Evolutionary conservation across 768 basidiomycete genomes (phyloP).

Genomic region (Infundibulicybe gibba): DNA sequence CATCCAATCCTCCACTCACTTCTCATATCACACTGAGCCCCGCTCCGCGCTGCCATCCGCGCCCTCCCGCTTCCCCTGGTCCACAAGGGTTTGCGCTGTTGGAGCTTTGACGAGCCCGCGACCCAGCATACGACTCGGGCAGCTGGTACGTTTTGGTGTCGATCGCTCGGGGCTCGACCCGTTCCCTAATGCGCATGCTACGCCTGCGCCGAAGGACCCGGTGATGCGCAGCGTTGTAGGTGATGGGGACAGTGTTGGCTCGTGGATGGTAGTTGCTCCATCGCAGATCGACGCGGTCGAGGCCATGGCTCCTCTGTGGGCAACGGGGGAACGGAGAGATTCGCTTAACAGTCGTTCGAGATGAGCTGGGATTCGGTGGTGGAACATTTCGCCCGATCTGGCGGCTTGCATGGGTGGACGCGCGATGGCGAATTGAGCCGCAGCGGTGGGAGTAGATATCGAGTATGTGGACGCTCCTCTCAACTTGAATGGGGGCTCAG

Average conservation of each 20-base stretch:
- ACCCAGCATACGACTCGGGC: conserved; percentile 56
- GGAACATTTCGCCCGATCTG: conserved; percentile 6
- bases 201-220: conserved; percentile 18
- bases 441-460: conserved; percentile 61
- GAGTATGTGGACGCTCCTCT: conserved; percentile 79
- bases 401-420: conserved; percentile 9
- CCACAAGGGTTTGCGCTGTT: conserved; percentile 28
- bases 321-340: conserved; percentile 21
- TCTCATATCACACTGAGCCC: conserved; percentile 33
- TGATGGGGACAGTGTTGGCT: conserved; percentile 20
- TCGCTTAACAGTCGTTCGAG: conserved; percentile 10
- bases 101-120: conserved; percentile 27
- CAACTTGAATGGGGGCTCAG: conserved; percentile 78
- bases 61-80: conserved; percentile 13
- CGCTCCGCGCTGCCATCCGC: conserved; percentile 12
- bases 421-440: conserved; percentile 19
- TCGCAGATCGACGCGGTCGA: conserved; percentile 45
- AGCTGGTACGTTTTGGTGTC: conserved; percentile 75
- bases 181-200: conserved; percentile 25
- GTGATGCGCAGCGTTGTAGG: conserved; percentile 19
- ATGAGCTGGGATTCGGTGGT: conserved; percentile 7
- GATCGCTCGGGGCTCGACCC: conserved; percentile 44
- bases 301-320: conserved; percentile 57
- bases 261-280: conserved; percentile 22
- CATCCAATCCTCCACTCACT: conserved; percentile 50